Percentiles rank a stretch among this genome's conserved stretches.
Conservation (phyloP, 2,329 filamentous ascomycete genomes). For the Stachybotrys elegans region DNA sequence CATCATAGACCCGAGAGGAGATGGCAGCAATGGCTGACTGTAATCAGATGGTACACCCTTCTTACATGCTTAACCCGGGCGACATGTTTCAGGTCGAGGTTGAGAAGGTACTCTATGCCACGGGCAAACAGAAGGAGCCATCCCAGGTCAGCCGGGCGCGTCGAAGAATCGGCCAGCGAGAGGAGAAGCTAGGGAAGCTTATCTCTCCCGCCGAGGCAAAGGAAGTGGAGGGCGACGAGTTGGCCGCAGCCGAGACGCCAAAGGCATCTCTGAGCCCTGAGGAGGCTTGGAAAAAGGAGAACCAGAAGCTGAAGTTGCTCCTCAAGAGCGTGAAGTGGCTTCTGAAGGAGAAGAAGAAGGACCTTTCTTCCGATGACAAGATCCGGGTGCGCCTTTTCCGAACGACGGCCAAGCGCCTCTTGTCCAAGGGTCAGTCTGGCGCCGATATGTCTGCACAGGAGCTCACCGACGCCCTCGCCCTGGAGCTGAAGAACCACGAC, state of each 20-base stretch:
- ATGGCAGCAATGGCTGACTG: slow-evolving; percentile 4
- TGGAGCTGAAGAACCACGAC: slow-evolving; percentile 27
- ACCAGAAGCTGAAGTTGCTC: slow-evolving; percentile 19
- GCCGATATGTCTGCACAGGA: slow-evolving; percentile 21
- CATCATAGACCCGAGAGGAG: slow-evolving; percentile 5
- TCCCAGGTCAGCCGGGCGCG: slow-evolving; percentile 20
- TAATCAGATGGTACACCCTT: slow-evolving; percentile 78
- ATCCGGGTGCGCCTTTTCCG: slow-evolving; percentile 70
- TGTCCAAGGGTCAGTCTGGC: slow-evolving; percentile 36
- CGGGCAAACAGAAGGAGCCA: slow-evolving; percentile 63
- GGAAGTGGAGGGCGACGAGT: slow-evolving; percentile 7
- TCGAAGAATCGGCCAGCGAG: slow-evolving; percentile 20
- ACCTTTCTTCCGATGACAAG: slow-evolving; percentile 67
- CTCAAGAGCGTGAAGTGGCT: slow-evolving; percentile 27
- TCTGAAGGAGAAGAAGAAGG: slow-evolving; percentile 32
- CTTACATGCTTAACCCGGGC: slow-evolving; percentile 91
- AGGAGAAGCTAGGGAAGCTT: slow-evolving; percentile 17
- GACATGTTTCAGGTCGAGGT: slow-evolving; percentile 97
- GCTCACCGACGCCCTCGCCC: slow-evolving; percentile 24
- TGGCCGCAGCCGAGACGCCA: slow-evolving; percentile 14
- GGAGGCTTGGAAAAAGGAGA: slow-evolving; percentile 19
- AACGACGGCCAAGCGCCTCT: slow-evolving; percentile 56
- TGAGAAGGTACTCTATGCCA: slow-evolving; percentile 82
- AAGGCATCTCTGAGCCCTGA: slow-evolving; percentile 17
- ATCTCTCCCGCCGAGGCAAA: slow-evolving; percentile 2